Evolutionary conservation across 305 asterid genomes (phyloP), one percentile per base, ranked within the genome.

Genomic region (Caryopteris hybrid): DNA sequence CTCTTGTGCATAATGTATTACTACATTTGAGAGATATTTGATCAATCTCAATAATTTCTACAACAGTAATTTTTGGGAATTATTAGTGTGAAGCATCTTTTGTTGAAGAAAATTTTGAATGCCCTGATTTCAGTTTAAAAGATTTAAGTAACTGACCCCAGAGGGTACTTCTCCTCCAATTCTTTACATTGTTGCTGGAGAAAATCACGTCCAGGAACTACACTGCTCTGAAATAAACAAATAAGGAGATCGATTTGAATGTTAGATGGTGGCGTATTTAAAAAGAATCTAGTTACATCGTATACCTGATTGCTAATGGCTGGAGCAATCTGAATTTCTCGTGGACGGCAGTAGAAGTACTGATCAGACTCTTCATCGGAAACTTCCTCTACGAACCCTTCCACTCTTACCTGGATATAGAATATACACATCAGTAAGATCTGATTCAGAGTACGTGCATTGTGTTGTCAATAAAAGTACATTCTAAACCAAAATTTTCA

Each of bases 291-390:
- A 47, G 74, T 31, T 27, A 60, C 41, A 38, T 41, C 56, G 60
- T n/a, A 12, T 54, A 88, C 96, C 96, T 86, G 95, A 68, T 79
- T 64, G 84, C 94, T 89, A 71, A 81, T 83, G 62, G 86, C 76
- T 58, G 96, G 95, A 63, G 87, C 90, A 68, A 88, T 83, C 83
- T 85, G 95, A 74, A 90, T 85, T 57, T 88, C 96, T 27, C 85
- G 81, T 42, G 97, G 86, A 71, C 96, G 96, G 46, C 86, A 80
- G 72, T 84, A 85, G 71, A 91, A 91, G 79, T 84, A 91, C 39
- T 82, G 80, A 54, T 83, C 89, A 59, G 97, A 88, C 64, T 85
- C 97, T 69, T 80, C 88, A 20, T 81, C 76, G 43, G 92, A 74
- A 21, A 88, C 86, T 70, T 86, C 88, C 72, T 78, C 75, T 74